Evolutionary conservation across 2,329 filamentous ascomycete genomes (phyloP).

Genomic region (Basipetospora chlamydospora): DNA sequence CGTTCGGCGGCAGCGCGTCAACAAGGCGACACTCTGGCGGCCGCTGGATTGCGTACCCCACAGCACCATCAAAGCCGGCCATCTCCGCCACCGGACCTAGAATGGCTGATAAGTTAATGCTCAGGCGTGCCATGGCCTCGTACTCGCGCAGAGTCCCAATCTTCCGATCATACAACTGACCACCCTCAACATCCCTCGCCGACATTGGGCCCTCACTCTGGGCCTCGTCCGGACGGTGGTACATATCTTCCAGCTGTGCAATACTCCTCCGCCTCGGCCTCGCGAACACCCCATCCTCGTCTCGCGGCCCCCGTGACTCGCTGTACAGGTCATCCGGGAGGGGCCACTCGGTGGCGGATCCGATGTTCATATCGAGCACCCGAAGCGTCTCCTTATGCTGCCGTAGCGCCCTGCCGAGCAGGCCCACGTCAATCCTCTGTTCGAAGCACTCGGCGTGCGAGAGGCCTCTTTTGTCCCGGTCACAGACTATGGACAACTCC

Average conservation of each 20-base stretch:
- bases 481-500: conserved; percentile 4
- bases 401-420: conserved; percentile 7
- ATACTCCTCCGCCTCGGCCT: no score
- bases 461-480: no score
- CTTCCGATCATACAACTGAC: conserved; percentile 3
- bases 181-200: background rate
- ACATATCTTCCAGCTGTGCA: background rate
- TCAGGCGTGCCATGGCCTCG: conserved; percentile 5
- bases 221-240: background rate
- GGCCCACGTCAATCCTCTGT: background rate
- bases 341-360: background rate
- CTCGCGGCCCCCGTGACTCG: background rate
- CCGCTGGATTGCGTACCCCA: background rate
- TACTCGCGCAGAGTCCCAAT: conserved; percentile 8
- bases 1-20: conserved; percentile 6
- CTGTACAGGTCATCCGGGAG: background rate
- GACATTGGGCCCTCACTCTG: background rate
- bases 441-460: background rate
- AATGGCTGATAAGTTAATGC: conserved; percentile 1
- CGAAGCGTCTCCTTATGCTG: conserved; percentile 5
- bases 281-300: background rate
- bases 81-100: no score
- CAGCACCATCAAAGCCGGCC: no score
- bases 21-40: conserved; percentile 6
- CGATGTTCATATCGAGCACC: conserved; percentile 7